Evolutionary conservation across 495 filamentous ascomycete genomes (phyloP), one percentile per base, ranked within the genome.

Genomic region (Hypoxylon crocopeplum): DNA sequence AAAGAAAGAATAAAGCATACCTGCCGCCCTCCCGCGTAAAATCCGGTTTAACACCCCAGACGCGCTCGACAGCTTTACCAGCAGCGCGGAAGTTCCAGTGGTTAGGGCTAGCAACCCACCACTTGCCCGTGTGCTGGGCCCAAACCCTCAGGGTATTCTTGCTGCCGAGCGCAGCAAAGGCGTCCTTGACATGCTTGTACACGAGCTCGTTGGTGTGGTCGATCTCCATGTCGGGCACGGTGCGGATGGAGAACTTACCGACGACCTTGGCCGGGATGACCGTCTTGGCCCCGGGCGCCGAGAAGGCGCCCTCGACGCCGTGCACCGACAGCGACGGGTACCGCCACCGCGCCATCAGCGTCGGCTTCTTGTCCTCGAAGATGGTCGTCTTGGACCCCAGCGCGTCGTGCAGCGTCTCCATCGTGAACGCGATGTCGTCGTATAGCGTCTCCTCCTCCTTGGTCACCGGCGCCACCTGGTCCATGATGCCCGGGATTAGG

Each of bases 31-130:
- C 94, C 38, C 94, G 84, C 27, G 94, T 99, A 79, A 98, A 86
- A 76, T 99, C 94, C 16, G 94, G 94, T 74, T 93, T 83, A 39
- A 94, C 86, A 15, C 89, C 89, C 77, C 91, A 99, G 17, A 99
- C 95, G 34, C 88, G 83, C 77, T 96, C 85, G 12, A 93, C 92
- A 10, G 94, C 94, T 81, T 96, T 97, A 67, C 86, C 82, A 7
- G 94, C 94, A 16, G 94, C 94, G 19, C 82, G 80, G 75, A 97
- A 99, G 81, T 98, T 99, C 92, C 93, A 97, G 81, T 98, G 94
- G 71, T 94, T 93, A 10, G 94, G 95, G 66, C 86, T 90, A 16
- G 95, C 90, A 20, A 96, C 92, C 94, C 94, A 99, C 94, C 94
- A 99, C 71, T 96, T 97, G 25, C 94, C 94, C 46, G 86, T 85